Percentiles rank a stretch among this genome's conserved stretches.
Conservation (phyloP, 2,329 filamentous ascomycete species). For the Aspergillus oerlinghausenensis region DNA sequence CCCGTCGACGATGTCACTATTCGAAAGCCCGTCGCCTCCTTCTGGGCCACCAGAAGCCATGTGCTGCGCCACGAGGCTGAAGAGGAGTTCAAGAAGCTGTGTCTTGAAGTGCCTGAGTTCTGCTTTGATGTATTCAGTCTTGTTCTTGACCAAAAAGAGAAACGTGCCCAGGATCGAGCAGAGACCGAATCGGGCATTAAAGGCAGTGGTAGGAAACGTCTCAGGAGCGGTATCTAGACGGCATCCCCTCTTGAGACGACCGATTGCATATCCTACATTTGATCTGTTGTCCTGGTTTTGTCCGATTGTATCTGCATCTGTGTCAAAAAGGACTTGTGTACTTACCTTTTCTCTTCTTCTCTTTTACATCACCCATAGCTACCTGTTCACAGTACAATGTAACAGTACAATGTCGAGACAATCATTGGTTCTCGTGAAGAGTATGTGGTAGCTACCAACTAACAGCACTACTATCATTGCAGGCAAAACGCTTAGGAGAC, state of each 20-base stretch:
- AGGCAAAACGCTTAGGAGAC: slow-evolving; percentile 9
- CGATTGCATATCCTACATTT: background rate
- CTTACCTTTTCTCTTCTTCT: background rate
- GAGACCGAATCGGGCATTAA: slow-evolving; percentile 32
- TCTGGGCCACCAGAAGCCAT: slow-evolving; percentile 80
- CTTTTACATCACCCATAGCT: background rate
- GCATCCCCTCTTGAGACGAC: background rate
- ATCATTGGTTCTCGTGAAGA: background rate
- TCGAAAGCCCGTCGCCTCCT: slow-evolving; percentile 77
- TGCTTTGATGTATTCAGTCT: slow-evolving; percentile 81
- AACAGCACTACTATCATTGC: background rate
- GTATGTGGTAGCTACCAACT: background rate
- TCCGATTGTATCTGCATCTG: background rate
- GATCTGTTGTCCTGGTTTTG: background rate
- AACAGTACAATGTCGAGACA: background rate
- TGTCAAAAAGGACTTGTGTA: background rate
- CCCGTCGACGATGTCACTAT: slow-evolving; percentile 64
- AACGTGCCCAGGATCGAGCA: slow-evolving; percentile 31
- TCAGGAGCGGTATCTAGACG: slow-evolving; percentile 22
- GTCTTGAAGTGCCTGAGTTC: slow-evolving; percentile 85
- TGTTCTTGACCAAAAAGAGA: slow-evolving; percentile 44
- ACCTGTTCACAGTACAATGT: background rate
- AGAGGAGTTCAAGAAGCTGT: slow-evolving; percentile 76
- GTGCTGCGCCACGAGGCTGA: slow-evolving; percentile 81
- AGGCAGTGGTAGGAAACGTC: slow-evolving; percentile 39